Percentiles rank a stretch among this genome's conserved stretches.
These are phyloP conservation scores for Chondrus crispus DNA, from an alignment of 23 red algal genomes.

Conservation along the genomic window DNA sequence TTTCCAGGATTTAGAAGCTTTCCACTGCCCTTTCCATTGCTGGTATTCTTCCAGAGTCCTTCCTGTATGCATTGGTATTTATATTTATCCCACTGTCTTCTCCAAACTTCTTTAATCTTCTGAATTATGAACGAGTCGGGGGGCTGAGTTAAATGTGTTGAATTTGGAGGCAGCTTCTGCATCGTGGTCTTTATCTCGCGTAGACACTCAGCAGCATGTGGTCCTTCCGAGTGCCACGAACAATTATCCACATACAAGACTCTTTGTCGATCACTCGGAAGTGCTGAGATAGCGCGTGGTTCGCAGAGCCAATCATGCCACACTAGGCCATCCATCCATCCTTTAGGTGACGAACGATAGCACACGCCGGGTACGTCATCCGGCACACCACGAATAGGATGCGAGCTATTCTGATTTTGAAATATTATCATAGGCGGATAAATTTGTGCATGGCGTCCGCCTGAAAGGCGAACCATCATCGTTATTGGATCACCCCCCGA, in stretches of 20 bases:
- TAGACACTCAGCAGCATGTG: not conserved
- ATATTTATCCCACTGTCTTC: not conserved
- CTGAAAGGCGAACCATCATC: not conserved
- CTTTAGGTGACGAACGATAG: conserved; percentile 22
- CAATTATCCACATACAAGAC: conserved; percentile 9
- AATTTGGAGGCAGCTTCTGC: not conserved
- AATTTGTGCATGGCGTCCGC: not conserved
- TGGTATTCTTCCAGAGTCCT: not conserved
- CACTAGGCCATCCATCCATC: conserved; percentile 17
- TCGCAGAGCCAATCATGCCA: not conserved
- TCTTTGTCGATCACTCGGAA: not conserved
- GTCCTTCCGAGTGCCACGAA: not conserved
- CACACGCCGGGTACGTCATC: conserved; percentile 6
- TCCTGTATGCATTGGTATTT: not conserved
- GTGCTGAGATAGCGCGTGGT: not conserved
- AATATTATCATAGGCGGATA: not conserved
- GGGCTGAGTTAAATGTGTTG: not conserved
- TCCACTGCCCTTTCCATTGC: not conserved
- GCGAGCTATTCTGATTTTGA: conserved; percentile 2
- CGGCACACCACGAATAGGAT: not conserved
- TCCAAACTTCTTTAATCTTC: conserved; percentile 1
- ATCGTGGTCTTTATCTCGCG: not conserved
- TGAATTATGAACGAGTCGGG: conserved; percentile 27
- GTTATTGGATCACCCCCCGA: not conserved
- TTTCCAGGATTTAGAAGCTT: not conserved